A percentile compares a stretch with the other conserved stretches of the same genome.
phyloP scores from a whole-genome alignment of 2,329 filamentous ascomycete genomes.

The Aspergillus neotritici region DNA sequence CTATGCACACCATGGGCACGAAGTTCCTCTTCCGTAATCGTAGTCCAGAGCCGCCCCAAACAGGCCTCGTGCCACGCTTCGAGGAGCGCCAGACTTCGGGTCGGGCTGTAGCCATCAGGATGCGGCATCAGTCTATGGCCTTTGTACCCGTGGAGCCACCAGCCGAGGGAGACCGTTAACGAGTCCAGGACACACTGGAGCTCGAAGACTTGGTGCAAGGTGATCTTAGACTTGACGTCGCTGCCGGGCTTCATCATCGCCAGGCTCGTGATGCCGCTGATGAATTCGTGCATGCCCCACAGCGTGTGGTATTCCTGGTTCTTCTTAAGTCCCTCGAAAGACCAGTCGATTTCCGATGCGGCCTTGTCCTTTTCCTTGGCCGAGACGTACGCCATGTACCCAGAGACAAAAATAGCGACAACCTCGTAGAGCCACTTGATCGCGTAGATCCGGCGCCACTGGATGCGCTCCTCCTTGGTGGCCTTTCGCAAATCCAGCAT shows the following conservation, averaged over 20 bases:
- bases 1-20: no score
- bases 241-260: conserved; percentile 42
- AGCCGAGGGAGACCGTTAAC: conserved; percentile 5
- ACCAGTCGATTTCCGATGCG: conserved; percentile 37
- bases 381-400: conserved; percentile 37
- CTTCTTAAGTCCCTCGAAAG: conserved; percentile 34
- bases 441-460: conserved; percentile 46
- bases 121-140: no score
- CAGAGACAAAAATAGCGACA: conserved; percentile 42
- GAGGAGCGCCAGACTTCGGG: no score
- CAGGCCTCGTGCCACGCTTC: no score
- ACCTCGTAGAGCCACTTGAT: conserved; percentile 38
- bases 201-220: conserved; percentile 47
- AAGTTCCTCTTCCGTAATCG: no score
- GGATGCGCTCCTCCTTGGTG: conserved; percentile 36
- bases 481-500: conserved; percentile 31
- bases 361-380: conserved; percentile 30
- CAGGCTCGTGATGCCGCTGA: conserved; percentile 40
- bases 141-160: not conserved
- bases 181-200: conserved; percentile 48
- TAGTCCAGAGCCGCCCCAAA: no score
- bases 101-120: no score
- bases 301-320: conserved; percentile 29
- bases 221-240: conserved; percentile 37
- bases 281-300: conserved; percentile 46